These are phyloP conservation scores for Talaromyces rugulosus DNA, from an alignment of 2,329 filamentous ascomycete genomes.

Conservation along the genomic window DNA sequence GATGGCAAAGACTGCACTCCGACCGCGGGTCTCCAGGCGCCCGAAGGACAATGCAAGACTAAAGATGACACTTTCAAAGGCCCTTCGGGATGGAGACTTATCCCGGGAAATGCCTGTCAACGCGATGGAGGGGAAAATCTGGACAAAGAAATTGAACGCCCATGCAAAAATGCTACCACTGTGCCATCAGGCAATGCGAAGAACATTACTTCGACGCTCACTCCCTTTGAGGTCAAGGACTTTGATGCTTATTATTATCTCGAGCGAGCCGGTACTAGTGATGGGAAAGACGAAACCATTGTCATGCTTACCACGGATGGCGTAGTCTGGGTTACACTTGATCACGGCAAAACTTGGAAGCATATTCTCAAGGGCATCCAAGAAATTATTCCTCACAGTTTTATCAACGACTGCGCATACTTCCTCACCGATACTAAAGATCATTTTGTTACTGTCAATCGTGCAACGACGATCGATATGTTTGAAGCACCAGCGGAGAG, in stretches of 20 bases:
- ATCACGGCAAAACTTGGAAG: constrained; percentile 88
- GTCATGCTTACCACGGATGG: constrained; percentile 57
- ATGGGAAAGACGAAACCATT: constrained; percentile 67
- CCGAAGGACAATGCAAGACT: constrained; percentile 69
- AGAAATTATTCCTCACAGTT: constrained; percentile 70
- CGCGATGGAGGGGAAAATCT: constrained; percentile 59
- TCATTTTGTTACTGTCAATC: constrained; percentile 77
- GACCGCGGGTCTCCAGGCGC: constrained; percentile 58
- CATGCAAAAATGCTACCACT: constrained; percentile 63
- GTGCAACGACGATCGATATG: constrained; percentile 66
- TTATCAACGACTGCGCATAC: constrained; percentile 81
- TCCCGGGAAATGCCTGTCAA: constrained; percentile 75
- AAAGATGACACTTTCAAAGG: constrained; percentile 72
- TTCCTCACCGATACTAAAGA: constrained; percentile 68
- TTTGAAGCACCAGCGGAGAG: constrained; percentile 67
- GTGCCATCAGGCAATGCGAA: constrained; percentile 51
- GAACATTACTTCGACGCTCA: constrained; percentile 60
- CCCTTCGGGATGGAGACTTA: constrained; percentile 85
- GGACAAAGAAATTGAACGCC: constrained; percentile 67
- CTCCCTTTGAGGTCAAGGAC: constrained; percentile 58
- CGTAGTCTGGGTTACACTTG: constrained; percentile 68
- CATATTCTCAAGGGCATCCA: constrained; percentile 65
- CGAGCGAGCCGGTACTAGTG: constrained; percentile 65
- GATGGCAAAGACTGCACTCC: constrained; percentile 67
- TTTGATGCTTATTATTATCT: constrained; percentile 67